Base-by-base conservation (phyloP, 2,329 filamentous ascomycete species). In the Claviceps citrina region DNA sequence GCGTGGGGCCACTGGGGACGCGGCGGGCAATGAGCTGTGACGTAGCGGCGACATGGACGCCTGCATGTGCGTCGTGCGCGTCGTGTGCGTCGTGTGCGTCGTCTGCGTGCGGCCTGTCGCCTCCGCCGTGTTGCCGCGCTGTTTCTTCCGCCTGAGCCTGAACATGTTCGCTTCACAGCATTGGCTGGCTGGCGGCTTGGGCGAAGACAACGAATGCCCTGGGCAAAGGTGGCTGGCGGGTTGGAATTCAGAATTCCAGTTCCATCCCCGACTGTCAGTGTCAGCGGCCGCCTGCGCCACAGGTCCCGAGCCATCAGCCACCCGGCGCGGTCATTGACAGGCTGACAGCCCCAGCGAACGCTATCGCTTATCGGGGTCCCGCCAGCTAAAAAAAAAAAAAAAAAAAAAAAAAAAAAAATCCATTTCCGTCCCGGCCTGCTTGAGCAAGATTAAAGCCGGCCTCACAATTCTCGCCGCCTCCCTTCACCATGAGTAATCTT, bases 401-500 rank as follows among this genome's bases (percentile, higher is more conserved):
- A 35, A 40, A 24, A 24, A 24, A 24, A 24, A 24, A 24, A 30
- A 28, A 33, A 42, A 38, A 37, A 37, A 22, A 48, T 43, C 35
- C 20, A 40, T 25, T 16, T 31, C 4, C 26, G 39, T 43, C 38
- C 43, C 26, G 42, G 44, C 44, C 44, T 15, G 26, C 13, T 30
- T 34, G 18, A n/a, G 15, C n/a, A n/a, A n/a, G 20, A 16, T 40
- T 27, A 26, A 38, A 27, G 34, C 24, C 10, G 25, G 31, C 28
- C 12, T 20, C 34, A 19, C 38, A 22, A 9, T 32, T 20, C 19
- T 40, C 9, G 41, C 33, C 31, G 38, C 37, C 22, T 19, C 24
- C 31, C 51, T 51, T 54, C 47, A 64, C 36, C 41, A 76, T 76
- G 71, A 69, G 67, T 53, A 64, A 66, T 39, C 61, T 73, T 46